Conservation (phyloP, 2,329 filamentous ascomycete species). For the Akanthomyces dipterigenus region DNA sequence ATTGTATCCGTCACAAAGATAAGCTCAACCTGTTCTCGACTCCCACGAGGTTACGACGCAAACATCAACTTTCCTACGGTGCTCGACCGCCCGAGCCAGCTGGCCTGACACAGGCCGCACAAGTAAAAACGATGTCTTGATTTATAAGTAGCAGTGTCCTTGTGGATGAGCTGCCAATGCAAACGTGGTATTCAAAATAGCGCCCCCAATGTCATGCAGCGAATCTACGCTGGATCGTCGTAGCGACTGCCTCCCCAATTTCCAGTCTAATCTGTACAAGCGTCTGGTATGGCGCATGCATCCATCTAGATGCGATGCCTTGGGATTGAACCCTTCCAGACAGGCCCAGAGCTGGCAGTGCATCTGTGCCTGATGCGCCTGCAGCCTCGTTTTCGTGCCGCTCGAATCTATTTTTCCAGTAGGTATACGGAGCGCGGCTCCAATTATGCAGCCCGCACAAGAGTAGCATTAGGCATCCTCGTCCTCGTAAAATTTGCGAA, state of each 20-base stretch:
- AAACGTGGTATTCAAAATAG: constrained; percentile 12
- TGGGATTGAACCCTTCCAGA: not conserved
- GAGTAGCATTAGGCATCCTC: not conserved
- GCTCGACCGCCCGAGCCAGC: not conserved
- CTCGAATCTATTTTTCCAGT: not conserved
- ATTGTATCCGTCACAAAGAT: too few relatives aligned
- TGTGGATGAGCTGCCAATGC: constrained; percentile 1
- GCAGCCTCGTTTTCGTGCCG: not conserved
- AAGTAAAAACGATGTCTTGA: not conserved
- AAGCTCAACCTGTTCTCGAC: too few relatives aligned
- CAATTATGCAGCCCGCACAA: not conserved
- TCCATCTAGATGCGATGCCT: not conserved
- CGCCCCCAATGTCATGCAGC: constrained; percentile 12
- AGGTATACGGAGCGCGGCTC: not conserved
- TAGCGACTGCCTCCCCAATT: not conserved
- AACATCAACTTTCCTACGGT: not conserved
- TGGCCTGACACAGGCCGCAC: not conserved
- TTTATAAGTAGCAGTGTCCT: not conserved
- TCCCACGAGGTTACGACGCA: not conserved
- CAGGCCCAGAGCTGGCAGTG: not conserved
- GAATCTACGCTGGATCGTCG: constrained; percentile 6
- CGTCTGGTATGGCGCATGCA: not conserved
- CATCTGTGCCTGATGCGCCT: not conserved
- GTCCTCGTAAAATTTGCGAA: constrained; percentile 58
- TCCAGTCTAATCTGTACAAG: not conserved